These are phyloP conservation scores for Chrysophaeum taylorii DNA, from an alignment of 352 stramenopile genomes.

Conservation along the genomic window DNA sequence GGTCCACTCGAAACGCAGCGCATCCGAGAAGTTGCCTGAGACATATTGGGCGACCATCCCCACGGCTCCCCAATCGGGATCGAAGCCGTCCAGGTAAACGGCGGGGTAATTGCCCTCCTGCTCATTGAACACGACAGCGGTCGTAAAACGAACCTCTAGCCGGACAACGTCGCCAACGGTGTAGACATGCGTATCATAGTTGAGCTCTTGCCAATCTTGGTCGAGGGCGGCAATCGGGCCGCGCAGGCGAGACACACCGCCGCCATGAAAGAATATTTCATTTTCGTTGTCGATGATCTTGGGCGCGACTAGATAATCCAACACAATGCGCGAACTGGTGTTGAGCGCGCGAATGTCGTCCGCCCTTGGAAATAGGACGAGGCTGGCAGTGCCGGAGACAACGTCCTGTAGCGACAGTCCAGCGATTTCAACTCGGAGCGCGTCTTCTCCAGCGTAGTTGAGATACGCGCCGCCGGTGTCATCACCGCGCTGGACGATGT, in stretches of 20 bases:
- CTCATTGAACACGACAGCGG: background rate
- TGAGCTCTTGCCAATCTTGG: background rate
- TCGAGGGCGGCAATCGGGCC: background rate
- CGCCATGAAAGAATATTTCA: too few species aligned
- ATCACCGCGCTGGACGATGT: background rate
- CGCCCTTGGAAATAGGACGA: too few species aligned
- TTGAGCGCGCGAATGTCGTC: background rate
- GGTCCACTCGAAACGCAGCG: slow-evolving; percentile 47
- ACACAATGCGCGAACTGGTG: background rate
- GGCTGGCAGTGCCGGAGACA: too few species aligned
- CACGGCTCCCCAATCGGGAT: background rate
- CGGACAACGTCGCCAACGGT: background rate
- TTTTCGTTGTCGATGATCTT: background rate
- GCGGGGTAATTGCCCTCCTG: too few species aligned
- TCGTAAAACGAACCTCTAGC: background rate
- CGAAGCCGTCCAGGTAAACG: background rate
- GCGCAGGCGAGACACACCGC: background rate
- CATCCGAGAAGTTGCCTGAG: slow-evolving; percentile 39
- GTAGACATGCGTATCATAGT: background rate
- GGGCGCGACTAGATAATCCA: background rate
- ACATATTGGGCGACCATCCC: slow-evolving; percentile 42
- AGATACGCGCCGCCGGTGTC: background rate
- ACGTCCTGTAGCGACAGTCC: too few species aligned
- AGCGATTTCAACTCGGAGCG: too few species aligned
- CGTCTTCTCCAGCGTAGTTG: background rate